Conservation (phyloP, 495 filamentous ascomycete genomes). For the Neurospora discreta region DNA sequence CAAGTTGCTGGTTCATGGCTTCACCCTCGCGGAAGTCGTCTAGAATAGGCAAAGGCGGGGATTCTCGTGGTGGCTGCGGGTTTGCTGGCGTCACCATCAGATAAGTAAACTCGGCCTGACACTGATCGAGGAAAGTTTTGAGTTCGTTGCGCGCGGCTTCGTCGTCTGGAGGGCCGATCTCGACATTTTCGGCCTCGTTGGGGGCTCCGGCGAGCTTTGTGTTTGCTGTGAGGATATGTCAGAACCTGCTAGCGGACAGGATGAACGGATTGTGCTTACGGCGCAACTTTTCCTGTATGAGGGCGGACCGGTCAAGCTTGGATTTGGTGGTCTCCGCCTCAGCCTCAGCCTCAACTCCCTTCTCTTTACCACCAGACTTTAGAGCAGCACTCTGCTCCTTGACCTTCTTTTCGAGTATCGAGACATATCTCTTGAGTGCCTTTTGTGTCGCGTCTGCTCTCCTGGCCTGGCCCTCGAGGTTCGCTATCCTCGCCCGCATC, state of each 20-base stretch:
- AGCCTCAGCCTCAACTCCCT: slow-evolving; percentile 8
- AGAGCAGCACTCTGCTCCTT: slow-evolving; percentile 51
- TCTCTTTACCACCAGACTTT: slow-evolving; percentile 17
- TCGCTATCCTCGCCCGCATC: slow-evolving; percentile 98
- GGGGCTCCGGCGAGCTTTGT: slow-evolving; percentile 4
- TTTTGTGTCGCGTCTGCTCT: slow-evolving; percentile 79
- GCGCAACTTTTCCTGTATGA: slow-evolving; percentile 37
- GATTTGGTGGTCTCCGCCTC: slow-evolving; percentile 15
- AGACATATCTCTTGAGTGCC: slow-evolving; percentile 76
- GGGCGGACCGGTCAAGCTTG: slow-evolving; percentile 34
- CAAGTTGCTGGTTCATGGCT: slow-evolving; percentile 26
- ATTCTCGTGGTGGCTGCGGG: slow-evolving; percentile 46
- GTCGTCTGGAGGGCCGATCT: slow-evolving; percentile 31
- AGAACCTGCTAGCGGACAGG: neutral
- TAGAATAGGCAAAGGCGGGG: slow-evolving; percentile 36
- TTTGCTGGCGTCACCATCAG: slow-evolving; percentile 53
- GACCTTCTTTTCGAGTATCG: slow-evolving; percentile 81
- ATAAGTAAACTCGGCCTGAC: slow-evolving; percentile 53
- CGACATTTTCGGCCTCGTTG: slow-evolving; percentile 9
- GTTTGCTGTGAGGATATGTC: neutral
- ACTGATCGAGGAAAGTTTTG: slow-evolving; percentile 51
- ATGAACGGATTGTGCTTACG: slow-evolving; percentile 15
- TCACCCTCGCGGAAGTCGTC: slow-evolving; percentile 40
- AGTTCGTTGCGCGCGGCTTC: slow-evolving; percentile 45
- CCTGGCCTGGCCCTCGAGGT: slow-evolving; percentile 77